phyloP scores from a whole-genome alignment of 305 asterid species.

The Fraxinus platypoda region DNA sequence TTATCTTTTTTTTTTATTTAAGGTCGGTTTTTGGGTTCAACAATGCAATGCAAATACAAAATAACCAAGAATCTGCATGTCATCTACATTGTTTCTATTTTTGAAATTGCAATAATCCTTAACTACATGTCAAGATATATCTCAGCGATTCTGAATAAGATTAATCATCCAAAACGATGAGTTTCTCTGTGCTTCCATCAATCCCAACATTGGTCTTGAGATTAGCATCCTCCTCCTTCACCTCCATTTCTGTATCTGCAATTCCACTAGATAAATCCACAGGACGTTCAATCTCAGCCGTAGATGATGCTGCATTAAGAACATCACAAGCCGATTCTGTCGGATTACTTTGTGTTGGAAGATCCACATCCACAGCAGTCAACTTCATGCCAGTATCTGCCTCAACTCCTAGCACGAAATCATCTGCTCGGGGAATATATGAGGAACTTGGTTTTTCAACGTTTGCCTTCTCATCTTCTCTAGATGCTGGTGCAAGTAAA shows the following conservation, averaged over 20 bases:
- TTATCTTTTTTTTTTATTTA: background rate
- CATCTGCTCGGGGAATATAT: conserved; percentile 14
- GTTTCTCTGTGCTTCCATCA: background rate
- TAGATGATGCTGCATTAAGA: background rate
- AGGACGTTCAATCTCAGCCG: conserved; percentile 7
- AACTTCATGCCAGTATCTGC: conserved; percentile 19
- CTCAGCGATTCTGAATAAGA: background rate
- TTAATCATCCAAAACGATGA: conserved; percentile 15
- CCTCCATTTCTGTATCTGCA: conserved; percentile 27
- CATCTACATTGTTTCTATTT: background rate
- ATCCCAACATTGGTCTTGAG: background rate
- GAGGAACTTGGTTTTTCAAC: conserved; percentile 26
- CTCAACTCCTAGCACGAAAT: conserved; percentile 16
- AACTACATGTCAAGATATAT: background rate
- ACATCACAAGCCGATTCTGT: conserved; percentile 16
- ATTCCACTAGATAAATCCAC: conserved; percentile 19
- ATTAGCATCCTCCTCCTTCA: conserved; percentile 1
- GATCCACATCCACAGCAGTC: conserved; percentile 8
- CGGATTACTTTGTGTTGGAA: background rate
- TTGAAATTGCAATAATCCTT: background rate
- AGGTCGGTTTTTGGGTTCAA: background rate
- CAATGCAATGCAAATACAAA: background rate
- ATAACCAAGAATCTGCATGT: background rate
- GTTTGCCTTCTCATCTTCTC: conserved; percentile 21
- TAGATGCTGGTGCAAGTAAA: conserved; percentile 43